Conservation (phyloP, 83 land plant species). For the Picea abies region DNA sequence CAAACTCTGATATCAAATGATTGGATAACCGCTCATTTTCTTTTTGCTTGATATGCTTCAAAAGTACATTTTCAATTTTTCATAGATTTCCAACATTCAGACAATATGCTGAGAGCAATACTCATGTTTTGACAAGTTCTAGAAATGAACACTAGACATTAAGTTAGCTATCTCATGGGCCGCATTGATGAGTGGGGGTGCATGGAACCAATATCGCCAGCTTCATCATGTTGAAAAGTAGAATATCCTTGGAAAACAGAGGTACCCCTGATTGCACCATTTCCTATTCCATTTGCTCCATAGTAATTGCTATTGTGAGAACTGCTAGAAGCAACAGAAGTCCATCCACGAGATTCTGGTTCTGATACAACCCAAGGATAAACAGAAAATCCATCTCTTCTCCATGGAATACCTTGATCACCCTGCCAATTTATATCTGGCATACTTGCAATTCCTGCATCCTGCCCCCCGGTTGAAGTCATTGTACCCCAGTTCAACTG, state of each 20-base stretch:
- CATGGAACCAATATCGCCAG: constrained; percentile 4
- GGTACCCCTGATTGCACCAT: constrained; percentile 7
- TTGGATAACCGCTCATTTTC: not conserved
- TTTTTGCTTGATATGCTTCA: not conserved
- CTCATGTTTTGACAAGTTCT: not conserved
- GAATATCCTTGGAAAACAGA: constrained; percentile 1
- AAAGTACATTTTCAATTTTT: not conserved
- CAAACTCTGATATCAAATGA: not conserved
- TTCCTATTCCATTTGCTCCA: constrained; percentile 13
- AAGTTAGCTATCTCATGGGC: constrained; percentile 8
- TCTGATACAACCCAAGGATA: constrained; percentile 6
- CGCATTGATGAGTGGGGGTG: not conserved
- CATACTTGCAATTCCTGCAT: not conserved
- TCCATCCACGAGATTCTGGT: not conserved
- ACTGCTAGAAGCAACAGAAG: constrained; percentile 12
- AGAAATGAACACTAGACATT: not conserved
- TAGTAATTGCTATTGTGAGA: not conserved
- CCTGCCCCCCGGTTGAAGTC: constrained; percentile 2
- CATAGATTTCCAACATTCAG: not conserved
- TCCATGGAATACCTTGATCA: constrained; percentile 16
- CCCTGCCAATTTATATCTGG: too few relatives aligned
- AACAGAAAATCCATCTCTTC: constrained; percentile 5
- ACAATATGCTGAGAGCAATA: not conserved
- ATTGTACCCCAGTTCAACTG: not conserved
- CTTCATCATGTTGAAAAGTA: constrained; percentile 8